phyloP scores from a whole-genome alignment of 1,284 basidiomycete species.

The Cystobasidium sp. region DNA sequence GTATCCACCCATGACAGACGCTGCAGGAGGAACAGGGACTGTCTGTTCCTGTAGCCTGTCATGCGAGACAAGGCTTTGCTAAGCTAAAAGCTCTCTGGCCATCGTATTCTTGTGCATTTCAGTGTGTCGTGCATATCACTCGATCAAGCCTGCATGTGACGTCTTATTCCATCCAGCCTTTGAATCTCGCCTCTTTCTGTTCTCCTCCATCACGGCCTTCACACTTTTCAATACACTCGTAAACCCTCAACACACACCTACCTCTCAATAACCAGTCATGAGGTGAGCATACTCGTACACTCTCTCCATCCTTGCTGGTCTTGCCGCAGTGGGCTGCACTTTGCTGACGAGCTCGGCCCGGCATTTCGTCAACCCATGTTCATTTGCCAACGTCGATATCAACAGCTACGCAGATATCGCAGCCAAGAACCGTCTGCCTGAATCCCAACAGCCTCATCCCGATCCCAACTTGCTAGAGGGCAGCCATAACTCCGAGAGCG shows the following conservation, averaged over 20 bases:
- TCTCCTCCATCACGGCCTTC: background rate
- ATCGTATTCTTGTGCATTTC: too few relatives aligned
- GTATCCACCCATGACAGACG: too few relatives aligned
- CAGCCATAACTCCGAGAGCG: slow-evolving; percentile 49
- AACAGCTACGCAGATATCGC: slow-evolving; percentile 66
- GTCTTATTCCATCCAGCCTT: too few relatives aligned
- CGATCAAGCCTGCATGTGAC: too few relatives aligned
- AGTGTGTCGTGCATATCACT: too few relatives aligned
- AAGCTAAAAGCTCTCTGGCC: too few relatives aligned
- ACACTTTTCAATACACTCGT: background rate
- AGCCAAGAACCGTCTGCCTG: slow-evolving; percentile 64
- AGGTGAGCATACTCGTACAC: background rate
- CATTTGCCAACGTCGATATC: background rate
- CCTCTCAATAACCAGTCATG: background rate
- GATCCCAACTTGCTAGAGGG: slow-evolving; percentile 69
- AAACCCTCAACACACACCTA: background rate
- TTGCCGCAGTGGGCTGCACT: too few relatives aligned
- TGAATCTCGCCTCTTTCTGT: too few relatives aligned
- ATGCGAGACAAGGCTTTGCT: too few relatives aligned
- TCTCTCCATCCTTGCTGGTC: background rate
- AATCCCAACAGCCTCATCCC: slow-evolving; percentile 63
- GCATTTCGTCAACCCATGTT: background rate
- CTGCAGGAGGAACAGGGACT: too few relatives aligned
- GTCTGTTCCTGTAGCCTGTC: too few relatives aligned
- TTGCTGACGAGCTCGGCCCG: background rate